A percentile compares a stretch with the other conserved stretches of the same genome.
phyloP scores from a whole-genome alignment of 169 alveolate species.

The Hammondia hammondi region DNA sequence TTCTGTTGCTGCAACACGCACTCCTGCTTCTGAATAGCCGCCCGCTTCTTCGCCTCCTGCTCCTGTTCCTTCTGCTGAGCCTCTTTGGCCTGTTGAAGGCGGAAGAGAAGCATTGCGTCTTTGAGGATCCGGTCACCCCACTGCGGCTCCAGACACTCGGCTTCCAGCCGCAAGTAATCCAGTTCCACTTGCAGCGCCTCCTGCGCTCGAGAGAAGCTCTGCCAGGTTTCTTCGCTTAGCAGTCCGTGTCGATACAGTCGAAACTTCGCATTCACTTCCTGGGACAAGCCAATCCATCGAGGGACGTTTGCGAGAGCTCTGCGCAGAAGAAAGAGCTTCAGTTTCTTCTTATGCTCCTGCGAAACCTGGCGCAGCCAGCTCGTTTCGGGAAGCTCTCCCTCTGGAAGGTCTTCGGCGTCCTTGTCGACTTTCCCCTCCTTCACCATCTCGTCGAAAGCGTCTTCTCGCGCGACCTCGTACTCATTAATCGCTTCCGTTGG shows the following conservation, averaged over 20 bases:
- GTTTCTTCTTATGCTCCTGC: constrained; percentile 8
- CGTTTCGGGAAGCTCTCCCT: background rate
- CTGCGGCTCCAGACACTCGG: constrained; percentile 38
- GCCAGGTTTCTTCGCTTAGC: constrained; percentile 36
- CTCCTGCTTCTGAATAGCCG: constrained; percentile 19
- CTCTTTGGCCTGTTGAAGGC: constrained; percentile 15
- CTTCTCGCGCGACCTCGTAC: constrained; percentile 18
- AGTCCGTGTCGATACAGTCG: constrained; percentile 40
- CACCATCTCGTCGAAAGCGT: constrained; percentile 3
- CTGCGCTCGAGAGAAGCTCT: background rate
- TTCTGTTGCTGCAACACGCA: background rate
- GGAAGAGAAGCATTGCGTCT: constrained; percentile 38
- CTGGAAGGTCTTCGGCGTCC: constrained; percentile 38
- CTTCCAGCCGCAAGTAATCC: constrained; percentile 31
- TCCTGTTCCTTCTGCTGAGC: constrained; percentile 32
- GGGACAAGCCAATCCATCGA: constrained; percentile 26
- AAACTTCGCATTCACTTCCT: constrained; percentile 35
- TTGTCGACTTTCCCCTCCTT: background rate
- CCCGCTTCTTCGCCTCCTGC: constrained; percentile 34
- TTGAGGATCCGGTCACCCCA: constrained; percentile 34
- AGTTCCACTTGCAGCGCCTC: constrained; percentile 12
- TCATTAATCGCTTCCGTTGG: constrained; percentile 13
- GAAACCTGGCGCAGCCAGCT: constrained; percentile 35
- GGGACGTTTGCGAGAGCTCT: constrained; percentile 44
- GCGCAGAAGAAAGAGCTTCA: constrained; percentile 39